These are phyloP conservation scores for Ogataea trehalophila DNA, from an alignment of 805 yeast genomes.

Conservation along the genomic window DNA sequence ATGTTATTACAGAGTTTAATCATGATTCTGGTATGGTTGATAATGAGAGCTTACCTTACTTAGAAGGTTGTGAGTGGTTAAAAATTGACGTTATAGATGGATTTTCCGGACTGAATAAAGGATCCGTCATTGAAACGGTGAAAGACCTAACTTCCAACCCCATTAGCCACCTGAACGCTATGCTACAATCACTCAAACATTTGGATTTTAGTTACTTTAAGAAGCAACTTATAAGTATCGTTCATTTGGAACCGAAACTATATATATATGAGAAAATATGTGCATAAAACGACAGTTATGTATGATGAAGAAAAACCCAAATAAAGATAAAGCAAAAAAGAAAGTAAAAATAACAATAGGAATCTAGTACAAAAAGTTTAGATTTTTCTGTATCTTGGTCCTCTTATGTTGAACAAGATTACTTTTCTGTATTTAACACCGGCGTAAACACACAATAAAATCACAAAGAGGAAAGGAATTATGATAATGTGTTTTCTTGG, in stretches of 20 bases:
- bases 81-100: slow-evolving; percentile 35
- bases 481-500: slow-evolving; percentile 10
- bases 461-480: slow-evolving; percentile 14
- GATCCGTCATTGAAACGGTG: neutral
- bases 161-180: neutral
- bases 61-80: slow-evolving; percentile 38
- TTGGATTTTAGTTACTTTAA: slow-evolving; percentile 9
- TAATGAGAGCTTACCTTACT: slow-evolving; percentile 11
- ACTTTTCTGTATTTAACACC: slow-evolving; percentile 17
- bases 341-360: neutral
- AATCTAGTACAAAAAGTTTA: neutral
- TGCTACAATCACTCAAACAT: slow-evolving; percentile 6
- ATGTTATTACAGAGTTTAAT: slow-evolving; percentile 2
- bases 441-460: slow-evolving; percentile 6
- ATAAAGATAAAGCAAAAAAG: neutral
- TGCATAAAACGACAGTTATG: neutral
- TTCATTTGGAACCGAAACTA: slow-evolving; percentile 11
- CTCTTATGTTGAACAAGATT: slow-evolving; percentile 19
- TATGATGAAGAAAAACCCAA: neutral
- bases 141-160: slow-evolving; percentile 10
- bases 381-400: slow-evolving; percentile 29
- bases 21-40: neutral
- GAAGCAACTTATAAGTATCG: slow-evolving; percentile 1
- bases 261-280: slow-evolving; percentile 16
- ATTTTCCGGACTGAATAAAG: slow-evolving; percentile 36